A percentile compares a stretch with the other conserved stretches of the same genome.
These are phyloP conservation scores for Phytopythium sindhum DNA, from an alignment of 352 stramenopile genomes.

Conservation along the genomic window DNA sequence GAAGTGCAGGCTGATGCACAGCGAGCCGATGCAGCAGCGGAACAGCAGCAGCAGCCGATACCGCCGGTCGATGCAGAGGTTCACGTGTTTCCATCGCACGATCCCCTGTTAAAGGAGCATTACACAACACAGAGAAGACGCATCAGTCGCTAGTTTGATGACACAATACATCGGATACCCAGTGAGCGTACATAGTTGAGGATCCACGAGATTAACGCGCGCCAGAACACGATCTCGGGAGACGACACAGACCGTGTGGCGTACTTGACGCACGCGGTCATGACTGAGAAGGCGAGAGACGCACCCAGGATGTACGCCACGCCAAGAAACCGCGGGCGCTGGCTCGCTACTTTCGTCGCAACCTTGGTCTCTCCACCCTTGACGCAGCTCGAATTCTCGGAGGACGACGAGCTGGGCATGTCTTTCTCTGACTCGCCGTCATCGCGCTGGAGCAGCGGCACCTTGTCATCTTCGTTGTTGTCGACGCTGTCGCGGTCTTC, in stretches of 20 bases:
- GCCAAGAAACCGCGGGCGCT: not conserved
- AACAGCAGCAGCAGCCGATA: constrained; percentile 27
- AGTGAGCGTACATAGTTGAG: constrained; percentile 22
- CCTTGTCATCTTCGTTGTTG: constrained; percentile 7
- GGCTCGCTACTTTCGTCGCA: too few species aligned
- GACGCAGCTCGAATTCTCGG: not conserved
- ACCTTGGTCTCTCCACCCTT: not conserved
- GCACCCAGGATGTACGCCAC: constrained; percentile 24
- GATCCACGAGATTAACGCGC: constrained; percentile 25
- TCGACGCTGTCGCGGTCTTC: constrained; percentile 6
- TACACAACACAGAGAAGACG: not conserved
- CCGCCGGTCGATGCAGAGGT: constrained; percentile 18
- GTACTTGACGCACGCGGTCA: constrained; percentile 45
- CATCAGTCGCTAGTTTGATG: not conserved
- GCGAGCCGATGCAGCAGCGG: constrained; percentile 33
- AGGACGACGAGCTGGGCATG: not conserved
- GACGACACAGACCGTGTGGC: constrained; percentile 25
- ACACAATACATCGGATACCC: not conserved
- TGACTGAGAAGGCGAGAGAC: constrained; percentile 40
- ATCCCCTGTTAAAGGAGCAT: constrained; percentile 19
- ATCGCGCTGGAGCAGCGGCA: constrained; percentile 3
- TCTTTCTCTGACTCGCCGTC: not conserved
- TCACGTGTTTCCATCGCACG: constrained; percentile 18
- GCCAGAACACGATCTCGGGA: constrained; percentile 38
- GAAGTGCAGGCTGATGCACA: constrained; percentile 34